Evolutionary conservation across 2,329 filamentous ascomycete species (phyloP).

Genomic region (Sarocladium strictum): DNA sequence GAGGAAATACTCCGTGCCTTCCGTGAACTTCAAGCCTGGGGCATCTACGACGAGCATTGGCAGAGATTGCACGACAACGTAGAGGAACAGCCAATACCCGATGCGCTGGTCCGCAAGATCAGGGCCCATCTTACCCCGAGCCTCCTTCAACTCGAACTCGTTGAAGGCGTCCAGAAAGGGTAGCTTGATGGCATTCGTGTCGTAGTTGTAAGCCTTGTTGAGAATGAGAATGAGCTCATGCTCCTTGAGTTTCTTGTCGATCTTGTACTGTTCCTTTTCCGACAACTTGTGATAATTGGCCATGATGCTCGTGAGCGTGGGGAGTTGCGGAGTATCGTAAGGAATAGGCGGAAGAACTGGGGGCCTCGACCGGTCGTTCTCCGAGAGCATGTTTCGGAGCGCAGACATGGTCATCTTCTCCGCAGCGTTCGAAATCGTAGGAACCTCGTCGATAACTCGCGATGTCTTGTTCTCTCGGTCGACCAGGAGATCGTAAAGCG

Average conservation of each 20-base stretch:
- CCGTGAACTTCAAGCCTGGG: constrained; percentile 59
- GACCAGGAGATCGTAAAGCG: constrained; percentile 82
- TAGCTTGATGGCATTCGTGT: constrained; percentile 51
- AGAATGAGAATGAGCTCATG: constrained; percentile 73
- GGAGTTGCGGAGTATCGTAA: constrained; percentile 78
- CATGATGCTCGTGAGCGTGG: constrained; percentile 60
- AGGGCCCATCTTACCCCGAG: constrained; percentile 55
- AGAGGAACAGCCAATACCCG: constrained; percentile 78
- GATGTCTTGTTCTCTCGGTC: constrained; percentile 75
- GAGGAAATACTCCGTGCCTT: constrained; percentile 76
- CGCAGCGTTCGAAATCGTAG: constrained; percentile 48
- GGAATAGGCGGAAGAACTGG: constrained; percentile 88
- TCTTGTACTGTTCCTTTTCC: constrained; percentile 67
- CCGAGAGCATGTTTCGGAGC: constrained; percentile 71
- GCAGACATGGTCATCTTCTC: constrained; percentile 60
- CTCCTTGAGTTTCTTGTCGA: constrained; percentile 67
- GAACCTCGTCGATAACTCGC: constrained; percentile 64
- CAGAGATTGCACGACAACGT: constrained; percentile 69
- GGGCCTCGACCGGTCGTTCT: constrained; percentile 84
- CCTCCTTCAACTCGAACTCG: constrained; percentile 64
- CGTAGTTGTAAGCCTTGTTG: constrained; percentile 75
- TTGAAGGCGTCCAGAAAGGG: constrained; percentile 67
- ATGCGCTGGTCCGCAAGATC: constrained; percentile 67
- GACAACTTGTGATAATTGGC: constrained; percentile 60
- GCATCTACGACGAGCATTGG: constrained; percentile 75